Percentiles rank a stretch among this genome's conserved stretches.
Conservation (phyloP, 345 rosid genomes). For the Kandelia obovata region DNA sequence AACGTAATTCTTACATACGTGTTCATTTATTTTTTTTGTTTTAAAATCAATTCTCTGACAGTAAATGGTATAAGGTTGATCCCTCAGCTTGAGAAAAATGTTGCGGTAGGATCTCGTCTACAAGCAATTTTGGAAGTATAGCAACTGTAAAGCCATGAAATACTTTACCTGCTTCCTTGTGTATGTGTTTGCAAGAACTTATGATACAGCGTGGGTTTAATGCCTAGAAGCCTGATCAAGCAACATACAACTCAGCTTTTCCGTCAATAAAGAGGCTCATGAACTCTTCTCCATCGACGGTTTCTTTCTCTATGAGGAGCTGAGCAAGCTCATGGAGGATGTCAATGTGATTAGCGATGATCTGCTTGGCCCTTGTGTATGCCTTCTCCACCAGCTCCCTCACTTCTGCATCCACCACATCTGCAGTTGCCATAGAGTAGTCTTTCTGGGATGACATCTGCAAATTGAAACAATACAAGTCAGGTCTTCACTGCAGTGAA, state of each 20-base stretch:
- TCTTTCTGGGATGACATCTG: conserved; percentile 97
- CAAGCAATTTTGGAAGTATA: neutral
- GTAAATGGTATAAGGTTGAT: neutral
- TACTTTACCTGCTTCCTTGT: neutral
- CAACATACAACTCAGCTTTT: conserved; percentile 78
- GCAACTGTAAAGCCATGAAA: neutral
- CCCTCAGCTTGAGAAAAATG: no score
- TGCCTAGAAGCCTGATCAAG: conserved; percentile 30
- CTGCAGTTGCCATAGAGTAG: conserved; percentile 97
- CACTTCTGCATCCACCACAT: conserved; percentile 89
- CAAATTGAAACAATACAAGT: conserved; percentile 1
- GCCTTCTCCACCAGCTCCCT: conserved; percentile 82
- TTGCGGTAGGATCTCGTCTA: neutral
- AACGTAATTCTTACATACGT: no score
- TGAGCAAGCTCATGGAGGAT: conserved; percentile 87
- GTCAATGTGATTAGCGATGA: conserved; percentile 61
- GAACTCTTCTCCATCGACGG: conserved; percentile 97
- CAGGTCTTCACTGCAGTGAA: neutral
- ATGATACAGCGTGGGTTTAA: conserved; percentile 22
- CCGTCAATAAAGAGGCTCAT: conserved; percentile 99
- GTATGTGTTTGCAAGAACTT: conserved; percentile 1
- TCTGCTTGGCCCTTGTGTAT: conserved; percentile 62
- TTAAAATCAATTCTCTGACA: neutral
- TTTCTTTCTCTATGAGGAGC: conserved; percentile 88
- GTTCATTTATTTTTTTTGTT: no score